Evolutionary conservation across 805 yeast species (phyloP), one percentile per base, ranked within the genome.

Genomic region (Metschnikowia noctiluminum): DNA sequence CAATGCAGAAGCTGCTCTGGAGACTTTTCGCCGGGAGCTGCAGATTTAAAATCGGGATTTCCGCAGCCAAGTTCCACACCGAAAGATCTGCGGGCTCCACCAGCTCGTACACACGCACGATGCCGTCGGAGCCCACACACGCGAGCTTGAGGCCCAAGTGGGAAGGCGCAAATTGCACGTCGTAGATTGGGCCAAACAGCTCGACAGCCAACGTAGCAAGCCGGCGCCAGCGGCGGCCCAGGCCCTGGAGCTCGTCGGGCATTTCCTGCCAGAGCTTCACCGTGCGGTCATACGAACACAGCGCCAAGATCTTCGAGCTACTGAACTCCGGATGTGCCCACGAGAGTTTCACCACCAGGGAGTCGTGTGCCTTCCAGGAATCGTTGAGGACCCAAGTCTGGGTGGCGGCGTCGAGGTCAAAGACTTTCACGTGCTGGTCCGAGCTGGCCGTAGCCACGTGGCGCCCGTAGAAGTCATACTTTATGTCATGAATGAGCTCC

Each of bases 351-450:
- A 89, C 87, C 27, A 94, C 80, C 49, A 90, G 80, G 7, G 96
- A 83, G 59, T 94, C 97, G 63, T 94, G 99, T 0, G 98, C 98
- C 56, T 87, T 87, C 95, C 97, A 94, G 42, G 87, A 83, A 66
- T 92, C 97, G 60, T 85, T 84, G 48, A 88, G 68, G 15, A 80
- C 79, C 98, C 98, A 94, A 15, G 82, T 77, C n/a, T 78, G 80
- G 1, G 85, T 76, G 28, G 77, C 69, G 13, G 82, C 67, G 57
- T 85, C 87, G 32, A 86, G 71, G 62, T 88, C 92, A 64, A 90
- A 94, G 31, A 94, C 91, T 61, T 89, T 89, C 53, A 94, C 79
- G 61, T 89, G 96, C 60, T 91, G 97, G 68, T 94, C 99, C 0
- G 96, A 88, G 4, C 97, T 89, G 51, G 96, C 91, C 0, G 97